Evolutionary conservation across 2,329 filamentous ascomycete genomes (phyloP), one percentile per base, ranked within the genome.

Genomic region (Chaetomiaceae sp.): DNA sequence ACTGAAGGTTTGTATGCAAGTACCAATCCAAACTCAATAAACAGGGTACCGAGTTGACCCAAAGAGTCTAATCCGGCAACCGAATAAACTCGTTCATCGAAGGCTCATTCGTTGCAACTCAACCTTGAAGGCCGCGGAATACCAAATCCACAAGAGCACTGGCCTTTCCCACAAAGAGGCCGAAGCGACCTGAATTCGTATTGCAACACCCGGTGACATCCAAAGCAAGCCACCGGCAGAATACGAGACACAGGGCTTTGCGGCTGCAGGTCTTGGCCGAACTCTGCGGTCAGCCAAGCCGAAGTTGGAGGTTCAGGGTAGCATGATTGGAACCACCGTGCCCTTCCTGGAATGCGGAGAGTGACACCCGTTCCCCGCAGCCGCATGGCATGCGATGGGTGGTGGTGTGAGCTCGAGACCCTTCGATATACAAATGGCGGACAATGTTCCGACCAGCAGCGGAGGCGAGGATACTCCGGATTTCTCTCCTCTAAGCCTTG

Each of bases 241-340:
- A 54, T 54, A 54, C 51, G 51, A 54, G 46, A 25, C 15, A 12
- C 19, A 29, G 17, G 44, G n/a, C 31, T 15, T 38, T 19, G 46
- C 36, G 46, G 51, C 51, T 45, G 51, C 46, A 50, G 43, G 37
- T 45, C 40, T 48, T 48, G 45, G 38, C 44, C 19, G 5, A 12
- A n/a, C 31, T 19, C 25, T 4, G 3, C 15, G 31, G 45, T 33
- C 48, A 43, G 45, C 46, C 51, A 33, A 49, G 39, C 36, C 23
- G 34, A 25, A 46, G 23, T 17, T 49, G 40, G 34, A 39, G 40
- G 20, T 48, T 25, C 23, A n/a, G 23, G 23, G 46, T 20, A 22
- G 1, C 51, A 45, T 54, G 51, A 54, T 44, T 54, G 46, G 46
- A 19, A 20, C 22, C 50, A 22, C 20, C 42, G 17, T 15, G 9